Percentiles rank a stretch among this genome's conserved stretches.
These are phyloP conservation scores for Taphrina communis DNA, from an alignment of 1,139 yeast genomes.

Conservation along the genomic window DNA sequence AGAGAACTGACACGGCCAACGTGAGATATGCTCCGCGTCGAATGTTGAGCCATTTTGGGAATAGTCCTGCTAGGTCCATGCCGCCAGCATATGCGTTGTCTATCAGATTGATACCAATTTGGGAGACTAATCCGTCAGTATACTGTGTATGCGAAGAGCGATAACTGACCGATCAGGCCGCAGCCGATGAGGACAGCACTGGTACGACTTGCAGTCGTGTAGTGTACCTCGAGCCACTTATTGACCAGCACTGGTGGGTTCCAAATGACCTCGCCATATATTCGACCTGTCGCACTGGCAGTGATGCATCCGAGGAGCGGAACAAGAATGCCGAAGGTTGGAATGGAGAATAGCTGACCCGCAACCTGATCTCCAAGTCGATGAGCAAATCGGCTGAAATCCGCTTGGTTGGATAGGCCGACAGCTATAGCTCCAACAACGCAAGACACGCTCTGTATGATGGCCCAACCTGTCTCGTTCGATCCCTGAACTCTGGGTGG, in stretches of 20 bases:
- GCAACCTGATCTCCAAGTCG: slow-evolving; percentile 56
- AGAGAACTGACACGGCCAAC: slow-evolving; percentile 21
- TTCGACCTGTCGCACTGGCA: slow-evolving; percentile 74
- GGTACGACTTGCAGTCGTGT: slow-evolving; percentile 59
- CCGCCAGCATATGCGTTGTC: slow-evolving; percentile 68
- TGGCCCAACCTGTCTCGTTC: slow-evolving; percentile 43
- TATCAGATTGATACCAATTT: slow-evolving; percentile 55
- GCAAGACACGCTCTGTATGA: slow-evolving; percentile 44
- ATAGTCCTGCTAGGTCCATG: slow-evolving; percentile 62
- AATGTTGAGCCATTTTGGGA: slow-evolving; percentile 62
- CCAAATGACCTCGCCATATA: slow-evolving; percentile 80
- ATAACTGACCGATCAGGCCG: slow-evolving; percentile 62
- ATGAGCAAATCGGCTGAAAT: slow-evolving; percentile 81
- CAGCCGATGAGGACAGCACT: slow-evolving; percentile 82
- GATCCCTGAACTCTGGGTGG: slow-evolving; percentile 43
- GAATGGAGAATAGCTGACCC: slow-evolving; percentile 36
- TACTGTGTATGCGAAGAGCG: slow-evolving; percentile 74
- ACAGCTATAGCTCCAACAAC: slow-evolving; percentile 44
- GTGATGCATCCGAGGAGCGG: slow-evolving; percentile 86
- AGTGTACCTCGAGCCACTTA: slow-evolving; percentile 51
- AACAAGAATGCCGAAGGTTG: slow-evolving; percentile 72
- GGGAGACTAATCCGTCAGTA: slow-evolving; percentile 21
- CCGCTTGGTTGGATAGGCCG: slow-evolving; percentile 57
- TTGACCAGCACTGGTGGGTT: slow-evolving; percentile 80
- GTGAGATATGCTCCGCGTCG: slow-evolving; percentile 50